Conservation (phyloP, 176 grass and related monocot species). For the Bromus sterilis region DNA sequence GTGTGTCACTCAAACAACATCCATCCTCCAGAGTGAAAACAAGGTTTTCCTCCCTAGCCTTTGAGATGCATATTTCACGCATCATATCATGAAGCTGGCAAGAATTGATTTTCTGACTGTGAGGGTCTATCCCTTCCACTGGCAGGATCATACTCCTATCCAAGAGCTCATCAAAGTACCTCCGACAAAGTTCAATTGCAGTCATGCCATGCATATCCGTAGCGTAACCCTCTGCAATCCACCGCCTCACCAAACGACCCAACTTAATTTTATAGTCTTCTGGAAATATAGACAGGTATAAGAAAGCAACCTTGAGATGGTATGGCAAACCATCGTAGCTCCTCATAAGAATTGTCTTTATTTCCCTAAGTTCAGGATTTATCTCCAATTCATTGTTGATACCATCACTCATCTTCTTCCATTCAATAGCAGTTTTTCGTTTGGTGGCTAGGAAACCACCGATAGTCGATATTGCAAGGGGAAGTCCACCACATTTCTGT, state of each 20-base stretch:
- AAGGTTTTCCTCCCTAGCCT: too few species aligned
- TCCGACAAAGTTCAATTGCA: not conserved
- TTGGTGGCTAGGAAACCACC: constrained; percentile 18
- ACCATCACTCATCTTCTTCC: constrained; percentile 2
- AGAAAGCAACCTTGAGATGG: constrained; percentile 22
- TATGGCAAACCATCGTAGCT: constrained; percentile 36
- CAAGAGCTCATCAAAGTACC: constrained; percentile 16
- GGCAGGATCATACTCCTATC: constrained; percentile 18
- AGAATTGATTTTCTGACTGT: not conserved
- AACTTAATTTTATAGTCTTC: not conserved
- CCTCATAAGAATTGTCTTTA: not conserved
- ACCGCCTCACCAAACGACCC: constrained; percentile 13
- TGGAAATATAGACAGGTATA: constrained; percentile 20
- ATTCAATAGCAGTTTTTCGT: constrained; percentile 13
- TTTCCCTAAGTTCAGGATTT: not conserved
- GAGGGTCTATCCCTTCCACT: not conserved
- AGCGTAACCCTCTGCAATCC: constrained; percentile 20
- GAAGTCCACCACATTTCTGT: constrained; percentile 23
- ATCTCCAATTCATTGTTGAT: constrained; percentile 10
- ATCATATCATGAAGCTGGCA: constrained; percentile 28
- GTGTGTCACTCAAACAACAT: too few species aligned
- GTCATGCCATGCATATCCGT: not conserved
- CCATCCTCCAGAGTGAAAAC: too few species aligned
- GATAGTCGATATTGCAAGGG: constrained; percentile 32
- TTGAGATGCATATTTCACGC: constrained; percentile 12